Base-by-base conservation (phyloP, 345 rosid species). In the Salix viminalis region DNA sequence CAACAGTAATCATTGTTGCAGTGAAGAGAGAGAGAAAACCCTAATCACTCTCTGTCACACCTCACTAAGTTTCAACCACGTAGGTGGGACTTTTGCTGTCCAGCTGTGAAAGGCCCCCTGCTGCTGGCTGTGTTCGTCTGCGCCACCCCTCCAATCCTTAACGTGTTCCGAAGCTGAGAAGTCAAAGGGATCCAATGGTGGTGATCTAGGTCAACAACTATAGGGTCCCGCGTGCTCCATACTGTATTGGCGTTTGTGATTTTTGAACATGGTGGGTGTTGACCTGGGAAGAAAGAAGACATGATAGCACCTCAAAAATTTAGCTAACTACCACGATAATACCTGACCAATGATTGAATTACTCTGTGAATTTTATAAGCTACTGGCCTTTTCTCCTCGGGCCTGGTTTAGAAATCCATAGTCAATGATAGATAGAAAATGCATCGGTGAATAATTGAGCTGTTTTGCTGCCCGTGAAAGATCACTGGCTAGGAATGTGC, bases 231-330 rank as follows among this genome's bases (percentile, higher is more conserved):
- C 7, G 4, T 76, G 77, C 50, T 61, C 10, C 70, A 36, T 76
- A 50, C 44, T 78, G 79, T 72, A 74, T 77, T 39, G 65, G 48
- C 39, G 32, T 71, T n/a, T 4, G 56, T 48, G 72, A 65, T 61
- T 62, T 70, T 77, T 81, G 24, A 75, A 83, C 39, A 65, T 73
- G 86, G 84, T 78, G 71, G 78, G 82, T 86, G 79, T 83, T 86
- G 88, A 86, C 88, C 75, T 67, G 9, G 23, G 28, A 39, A n/a
- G 41, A 37, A 74, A 36, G 65, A 82, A 10, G 75, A 77, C 76
- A 68, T 19, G 13, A 54, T 9, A 44, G 56, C 8, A 39, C 30
- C n/a, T 46, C 67, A 70, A 73, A 66, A 78, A 66, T 72, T 76
- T 69, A 32, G 71, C 42, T 7, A 70, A 65, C 76, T 32, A 65